phyloP scores from a whole-genome alignment of 2,329 filamentous ascomycete species.

The Herpomyces periplanetae region DNA sequence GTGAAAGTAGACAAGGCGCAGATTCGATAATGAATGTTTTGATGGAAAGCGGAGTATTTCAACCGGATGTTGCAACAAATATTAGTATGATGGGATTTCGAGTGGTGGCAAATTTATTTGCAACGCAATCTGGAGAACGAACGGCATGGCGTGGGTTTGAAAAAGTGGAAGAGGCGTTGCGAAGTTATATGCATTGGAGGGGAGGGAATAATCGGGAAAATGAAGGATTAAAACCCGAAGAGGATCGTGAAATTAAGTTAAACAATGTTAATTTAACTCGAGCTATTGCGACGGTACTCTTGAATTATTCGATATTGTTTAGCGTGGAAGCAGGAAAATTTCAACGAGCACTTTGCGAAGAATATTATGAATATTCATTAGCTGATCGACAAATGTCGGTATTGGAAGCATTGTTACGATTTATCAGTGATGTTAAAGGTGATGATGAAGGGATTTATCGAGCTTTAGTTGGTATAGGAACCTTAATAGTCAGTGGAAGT shows the following conservation, averaged over 20 bases:
- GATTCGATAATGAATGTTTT: slow-evolving; percentile 20
- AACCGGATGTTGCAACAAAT: slow-evolving; percentile 21
- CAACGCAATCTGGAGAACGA: slow-evolving; percentile 25
- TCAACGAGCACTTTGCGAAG: no score
- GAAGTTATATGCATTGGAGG: no score
- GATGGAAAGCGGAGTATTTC: slow-evolving; percentile 16
- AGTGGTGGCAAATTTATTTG: slow-evolving; percentile 45
- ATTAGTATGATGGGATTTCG: slow-evolving; percentile 58
- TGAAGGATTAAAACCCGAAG: no score
- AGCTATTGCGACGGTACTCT: slow-evolving; percentile 1
- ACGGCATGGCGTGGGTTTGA: slow-evolving; percentile 16
- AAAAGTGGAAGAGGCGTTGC: slow-evolving; percentile 13
- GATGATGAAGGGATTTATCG: slow-evolving; percentile 58
- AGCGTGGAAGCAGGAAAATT: no score
- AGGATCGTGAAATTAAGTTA: no score
- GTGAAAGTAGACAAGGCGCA: slow-evolving; percentile 12
- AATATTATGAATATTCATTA: no score
- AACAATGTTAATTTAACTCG: no score
- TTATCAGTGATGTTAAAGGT: slow-evolving; percentile 18
- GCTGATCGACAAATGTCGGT: slow-evolving; percentile 13
- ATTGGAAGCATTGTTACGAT: slow-evolving; percentile 18
- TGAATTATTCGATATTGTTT: no score
- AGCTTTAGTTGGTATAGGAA: slow-evolving; percentile 43
- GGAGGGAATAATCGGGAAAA: no score
- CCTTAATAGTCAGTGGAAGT: slow-evolving; percentile 17